Conservation (phyloP, 2,329 filamentous ascomycete genomes). For the Cladosporium oxysporum region DNA sequence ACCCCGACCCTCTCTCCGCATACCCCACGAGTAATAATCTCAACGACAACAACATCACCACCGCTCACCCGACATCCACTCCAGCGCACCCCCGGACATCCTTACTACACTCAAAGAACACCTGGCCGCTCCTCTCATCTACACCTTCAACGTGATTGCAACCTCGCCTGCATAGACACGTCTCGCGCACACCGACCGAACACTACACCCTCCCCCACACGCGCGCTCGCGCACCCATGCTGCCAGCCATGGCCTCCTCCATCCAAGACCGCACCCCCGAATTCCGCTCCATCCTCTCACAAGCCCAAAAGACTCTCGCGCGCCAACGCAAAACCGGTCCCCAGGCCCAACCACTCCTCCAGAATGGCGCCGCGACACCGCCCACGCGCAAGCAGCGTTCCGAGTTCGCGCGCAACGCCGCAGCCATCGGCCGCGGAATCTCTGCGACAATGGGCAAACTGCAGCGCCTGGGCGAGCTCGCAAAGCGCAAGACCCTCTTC, state of each 20-base stretch:
- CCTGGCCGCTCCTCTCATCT: slow-evolving; percentile 10
- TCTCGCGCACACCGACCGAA: neutral
- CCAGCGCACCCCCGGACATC: neutral
- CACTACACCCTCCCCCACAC: neutral
- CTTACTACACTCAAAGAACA: slow-evolving; percentile 8
- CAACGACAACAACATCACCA: neutral
- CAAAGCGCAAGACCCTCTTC: slow-evolving; percentile 95
- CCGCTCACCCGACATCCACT: neutral
- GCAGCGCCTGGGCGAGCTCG: slow-evolving; percentile 88
- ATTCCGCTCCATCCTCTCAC: slow-evolving; percentile 86
- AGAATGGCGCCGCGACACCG: slow-evolving; percentile 53
- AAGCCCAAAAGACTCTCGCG: slow-evolving; percentile 69
- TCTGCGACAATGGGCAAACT: slow-evolving; percentile 91
- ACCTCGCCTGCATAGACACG: neutral
- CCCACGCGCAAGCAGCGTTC: slow-evolving; percentile 59
- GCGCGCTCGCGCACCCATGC: slow-evolving; percentile 22
- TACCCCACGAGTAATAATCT: neutral
- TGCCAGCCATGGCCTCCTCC: slow-evolving; percentile 58
- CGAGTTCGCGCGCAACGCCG: slow-evolving; percentile 89
- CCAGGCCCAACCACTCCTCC: slow-evolving; percentile 70
- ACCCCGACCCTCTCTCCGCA: neutral
- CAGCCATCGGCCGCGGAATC: slow-evolving; percentile 89
- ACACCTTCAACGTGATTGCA: neutral
- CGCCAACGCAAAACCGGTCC: slow-evolving; percentile 73
- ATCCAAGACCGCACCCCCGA: slow-evolving; percentile 97